Conservation (phyloP, 108 stramenopile species). For the Skeletonema potamos region DNA sequence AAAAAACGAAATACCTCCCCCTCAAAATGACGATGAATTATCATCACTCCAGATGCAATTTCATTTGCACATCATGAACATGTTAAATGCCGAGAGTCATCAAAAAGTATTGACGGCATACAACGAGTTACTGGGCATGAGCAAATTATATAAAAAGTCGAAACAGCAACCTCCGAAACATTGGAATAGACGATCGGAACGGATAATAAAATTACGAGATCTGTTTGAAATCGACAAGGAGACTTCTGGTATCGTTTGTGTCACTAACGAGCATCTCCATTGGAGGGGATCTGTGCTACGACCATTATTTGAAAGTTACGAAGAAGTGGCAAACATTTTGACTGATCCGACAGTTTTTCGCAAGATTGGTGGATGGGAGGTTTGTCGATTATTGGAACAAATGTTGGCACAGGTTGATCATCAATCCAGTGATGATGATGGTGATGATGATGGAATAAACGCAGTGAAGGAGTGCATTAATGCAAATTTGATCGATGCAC, state of each 20-base stretch:
- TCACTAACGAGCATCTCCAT: neutral
- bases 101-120: neutral
- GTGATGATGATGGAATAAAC: neutral
- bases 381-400: neutral
- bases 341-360: neutral
- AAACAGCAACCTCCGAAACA: neutral
- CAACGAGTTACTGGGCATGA: neutral
- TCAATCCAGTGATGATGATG: neutral
- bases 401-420: neutral
- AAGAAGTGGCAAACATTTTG: neutral
- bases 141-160: neutral
- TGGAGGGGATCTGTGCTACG: neutral
- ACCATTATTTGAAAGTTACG: neutral
- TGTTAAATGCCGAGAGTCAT: neutral
- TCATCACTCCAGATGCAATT: neutral
- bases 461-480: neutral
- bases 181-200: neutral
- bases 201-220: neutral
- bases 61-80: neutral
- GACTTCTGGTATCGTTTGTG: neutral
- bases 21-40: neutral
- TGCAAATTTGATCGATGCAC: constrained; percentile 1
- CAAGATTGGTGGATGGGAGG: neutral
- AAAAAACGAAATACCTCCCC: neutral
- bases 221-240: neutral